phyloP scores from a whole-genome alignment of 768 basidiomycete genomes.

The Podaxis mareebaensis region DNA sequence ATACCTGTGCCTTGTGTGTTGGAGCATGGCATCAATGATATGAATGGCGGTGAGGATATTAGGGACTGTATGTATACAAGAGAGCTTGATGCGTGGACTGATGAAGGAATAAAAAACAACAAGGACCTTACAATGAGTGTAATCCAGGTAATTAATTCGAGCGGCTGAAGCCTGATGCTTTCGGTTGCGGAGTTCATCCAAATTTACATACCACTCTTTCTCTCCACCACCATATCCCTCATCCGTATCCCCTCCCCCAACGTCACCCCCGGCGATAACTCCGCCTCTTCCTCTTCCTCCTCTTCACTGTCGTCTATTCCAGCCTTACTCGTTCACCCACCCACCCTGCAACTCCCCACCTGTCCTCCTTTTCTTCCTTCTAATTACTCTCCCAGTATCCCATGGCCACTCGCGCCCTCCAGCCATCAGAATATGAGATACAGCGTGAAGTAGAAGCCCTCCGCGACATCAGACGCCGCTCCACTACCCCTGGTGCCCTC shows the following conservation, averaged over 20 bases:
- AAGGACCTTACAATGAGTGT: not conserved
- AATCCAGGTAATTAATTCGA: conserved; percentile 6
- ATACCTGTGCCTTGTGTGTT: not conserved
- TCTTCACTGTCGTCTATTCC: not conserved
- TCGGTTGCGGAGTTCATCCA: conserved; percentile 27
- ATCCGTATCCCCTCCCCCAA: conserved; percentile 7
- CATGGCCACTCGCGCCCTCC: conserved; percentile 53
- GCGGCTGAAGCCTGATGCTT: conserved; percentile 15
- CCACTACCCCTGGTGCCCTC: conserved; percentile 79
- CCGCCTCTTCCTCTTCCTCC: not conserved
- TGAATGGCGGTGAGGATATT: conserved; percentile 4
- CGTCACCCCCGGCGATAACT: conserved; percentile 9
- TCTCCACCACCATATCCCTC: conserved; percentile 18
- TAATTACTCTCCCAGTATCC: conserved; percentile 15
- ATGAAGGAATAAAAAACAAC: not conserved
- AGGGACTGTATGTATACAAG: not conserved
- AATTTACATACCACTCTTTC: conserved; percentile 20
- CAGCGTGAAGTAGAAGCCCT: conserved; percentile 85
- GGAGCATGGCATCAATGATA: conserved; percentile 2
- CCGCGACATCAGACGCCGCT: conserved; percentile 81
- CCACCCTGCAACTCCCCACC: not conserved
- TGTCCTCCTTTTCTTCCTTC: conserved; percentile 5
- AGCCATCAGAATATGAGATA: conserved; percentile 84
- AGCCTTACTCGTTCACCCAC: not conserved
- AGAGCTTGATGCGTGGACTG: not conserved